A percentile compares a stretch with the other conserved stretches of the same genome.
Conservation (phyloP, 306 rosid genomes). For the Dryas octopetala region DNA sequence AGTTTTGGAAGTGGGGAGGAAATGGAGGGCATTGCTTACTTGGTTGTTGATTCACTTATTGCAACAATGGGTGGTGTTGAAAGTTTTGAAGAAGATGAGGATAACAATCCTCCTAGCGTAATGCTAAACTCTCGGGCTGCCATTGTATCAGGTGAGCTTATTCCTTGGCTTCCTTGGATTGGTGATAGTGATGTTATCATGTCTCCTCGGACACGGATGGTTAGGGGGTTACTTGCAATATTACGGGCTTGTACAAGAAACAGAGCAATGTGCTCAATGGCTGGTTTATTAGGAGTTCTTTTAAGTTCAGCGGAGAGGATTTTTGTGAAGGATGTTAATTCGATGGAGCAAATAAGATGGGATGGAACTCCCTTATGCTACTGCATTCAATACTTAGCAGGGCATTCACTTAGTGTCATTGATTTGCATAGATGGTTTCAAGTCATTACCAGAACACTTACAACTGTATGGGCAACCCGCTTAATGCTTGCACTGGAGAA, state of each 20-base stretch:
- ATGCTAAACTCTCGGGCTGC: slow-evolving; percentile 98
- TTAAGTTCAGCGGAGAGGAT: slow-evolving; percentile 79
- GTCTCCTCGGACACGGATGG: slow-evolving; percentile 97
- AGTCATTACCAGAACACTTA: slow-evolving; percentile 68
- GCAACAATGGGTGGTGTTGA: slow-evolving; percentile 99
- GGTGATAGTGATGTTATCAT: slow-evolving; percentile 68
- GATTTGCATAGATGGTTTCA: slow-evolving; percentile 88
- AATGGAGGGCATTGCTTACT: slow-evolving; percentile 62
- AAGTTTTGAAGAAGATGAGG: slow-evolving; percentile 92
- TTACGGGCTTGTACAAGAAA: slow-evolving; percentile 95
- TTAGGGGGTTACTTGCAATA: slow-evolving; percentile 93
- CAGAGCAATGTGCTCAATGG: slow-evolving; percentile 95
- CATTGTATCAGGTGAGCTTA: slow-evolving; percentile 85
- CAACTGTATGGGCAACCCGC: slow-evolving; percentile 74
- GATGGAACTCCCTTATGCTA: slow-evolving; percentile 89
- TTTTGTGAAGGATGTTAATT: slow-evolving; percentile 60
- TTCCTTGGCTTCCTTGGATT: slow-evolving; percentile 90
- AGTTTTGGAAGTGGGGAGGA: slow-evolving; percentile 69
- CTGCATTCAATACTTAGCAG: slow-evolving; percentile 93
- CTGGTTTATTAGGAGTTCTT: slow-evolving; percentile 86
- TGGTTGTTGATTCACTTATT: slow-evolving; percentile 93
- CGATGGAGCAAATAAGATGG: slow-evolving; percentile 71
- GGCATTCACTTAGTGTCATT: slow-evolving; percentile 78
- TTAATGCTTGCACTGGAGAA: slow-evolving; percentile 87
- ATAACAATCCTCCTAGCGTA: slow-evolving; percentile 92